phyloP scores from a whole-genome alignment of 139 green algal genomes.

The Chlamydomonas sp. region DNA sequence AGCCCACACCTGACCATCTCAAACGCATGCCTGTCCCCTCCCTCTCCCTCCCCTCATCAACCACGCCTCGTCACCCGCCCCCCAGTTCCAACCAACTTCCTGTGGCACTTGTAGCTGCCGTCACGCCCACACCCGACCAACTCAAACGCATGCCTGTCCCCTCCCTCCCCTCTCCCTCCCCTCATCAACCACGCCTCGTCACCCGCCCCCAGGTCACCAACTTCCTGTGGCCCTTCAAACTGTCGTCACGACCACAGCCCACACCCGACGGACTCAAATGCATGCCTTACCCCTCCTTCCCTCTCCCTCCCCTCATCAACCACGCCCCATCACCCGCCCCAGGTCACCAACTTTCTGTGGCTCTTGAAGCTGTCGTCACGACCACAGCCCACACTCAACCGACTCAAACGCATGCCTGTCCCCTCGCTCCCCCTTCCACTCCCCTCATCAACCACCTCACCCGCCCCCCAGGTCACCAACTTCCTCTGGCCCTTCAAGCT shows the following conservation, averaged over 20 bases:
- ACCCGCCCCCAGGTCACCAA: constrained; percentile 2
- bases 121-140: no score
- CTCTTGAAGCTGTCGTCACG: constrained; percentile 16
- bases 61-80: no score
- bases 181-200: neutral
- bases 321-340: no score
- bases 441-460: neutral
- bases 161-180: constrained; percentile 9
- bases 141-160: no score
- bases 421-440: constrained; percentile 11
- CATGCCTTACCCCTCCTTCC: constrained; percentile 7
- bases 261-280: no score
- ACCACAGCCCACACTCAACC: no score
- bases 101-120: constrained; percentile 11
- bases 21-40: constrained; percentile 11
- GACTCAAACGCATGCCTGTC: no score
- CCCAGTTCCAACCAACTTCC: constrained; percentile 30
- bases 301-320: neutral
- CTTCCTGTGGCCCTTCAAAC: constrained; percentile 3
- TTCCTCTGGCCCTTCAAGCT: constrained; percentile 99
- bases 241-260: no score
- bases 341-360: constrained; percentile 31
- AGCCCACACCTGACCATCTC: no score
- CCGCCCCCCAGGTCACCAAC: constrained; percentile 85
- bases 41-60: neutral